Conservation (phyloP, 441 rosid genomes). For the Syzygium syzygioides region DNA sequence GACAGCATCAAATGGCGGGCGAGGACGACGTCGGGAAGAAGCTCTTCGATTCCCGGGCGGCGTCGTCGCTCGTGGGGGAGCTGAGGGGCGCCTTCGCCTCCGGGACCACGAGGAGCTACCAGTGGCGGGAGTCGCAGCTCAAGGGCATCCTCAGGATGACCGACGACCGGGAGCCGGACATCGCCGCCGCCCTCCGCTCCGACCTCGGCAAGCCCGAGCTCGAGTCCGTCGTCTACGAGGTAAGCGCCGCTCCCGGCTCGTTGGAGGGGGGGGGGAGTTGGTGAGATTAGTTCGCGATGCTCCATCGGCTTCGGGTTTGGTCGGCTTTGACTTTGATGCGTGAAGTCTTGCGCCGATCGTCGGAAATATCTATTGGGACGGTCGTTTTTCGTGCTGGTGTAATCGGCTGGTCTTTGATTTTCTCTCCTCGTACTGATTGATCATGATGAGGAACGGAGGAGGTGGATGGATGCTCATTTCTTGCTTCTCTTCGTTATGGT, state of each 20-base stretch:
- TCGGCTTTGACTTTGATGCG: background rate
- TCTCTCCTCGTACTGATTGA: background rate
- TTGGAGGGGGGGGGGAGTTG: background rate
- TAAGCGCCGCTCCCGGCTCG: background rate
- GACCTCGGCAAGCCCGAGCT: slow-evolving; percentile 68
- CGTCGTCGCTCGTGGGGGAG: slow-evolving; percentile 28
- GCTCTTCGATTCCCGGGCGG: slow-evolving; percentile 36
- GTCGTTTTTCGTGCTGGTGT: background rate
- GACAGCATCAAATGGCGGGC: background rate
- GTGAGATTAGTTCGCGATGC: background rate
- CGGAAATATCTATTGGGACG: background rate
- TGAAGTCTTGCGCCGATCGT: background rate
- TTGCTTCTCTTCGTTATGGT: background rate
- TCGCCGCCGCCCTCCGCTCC: slow-evolving; percentile 47
- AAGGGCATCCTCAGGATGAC: slow-evolving; percentile 39
- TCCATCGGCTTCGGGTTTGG: background rate
- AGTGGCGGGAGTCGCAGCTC: slow-evolving; percentile 60
- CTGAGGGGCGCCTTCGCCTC: slow-evolving; percentile 27
- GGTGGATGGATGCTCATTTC: background rate
- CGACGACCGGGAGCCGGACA: slow-evolving; percentile 43
- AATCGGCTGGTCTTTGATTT: background rate
- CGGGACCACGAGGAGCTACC: slow-evolving; percentile 53
- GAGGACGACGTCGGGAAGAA: background rate
- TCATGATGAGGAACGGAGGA: background rate
- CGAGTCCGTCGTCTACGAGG: slow-evolving; percentile 60